A percentile compares a stretch with the other conserved stretches of the same genome.
These are phyloP conservation scores for Phytophthora brassicae DNA, from an alignment of 352 stramenopile genomes.

Conservation along the genomic window DNA sequence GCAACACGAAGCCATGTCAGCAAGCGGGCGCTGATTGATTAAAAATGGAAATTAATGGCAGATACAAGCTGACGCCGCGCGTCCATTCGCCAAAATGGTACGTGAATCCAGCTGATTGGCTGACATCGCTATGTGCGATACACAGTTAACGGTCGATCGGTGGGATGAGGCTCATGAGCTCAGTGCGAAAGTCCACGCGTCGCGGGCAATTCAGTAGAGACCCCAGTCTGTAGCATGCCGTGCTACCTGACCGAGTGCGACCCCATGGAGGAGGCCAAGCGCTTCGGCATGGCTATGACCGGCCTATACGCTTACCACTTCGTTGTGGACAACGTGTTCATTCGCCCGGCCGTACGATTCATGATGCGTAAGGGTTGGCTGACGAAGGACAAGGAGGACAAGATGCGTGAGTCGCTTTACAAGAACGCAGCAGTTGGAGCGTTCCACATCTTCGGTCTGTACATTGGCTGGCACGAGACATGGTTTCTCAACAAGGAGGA, in stretches of 20 bases:
- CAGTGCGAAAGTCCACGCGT: constrained; percentile 38
- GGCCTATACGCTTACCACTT: constrained; percentile 77
- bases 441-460: constrained; percentile 62
- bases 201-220: constrained; percentile 17
- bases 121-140: neutral
- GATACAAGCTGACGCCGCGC: neutral
- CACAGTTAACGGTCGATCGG: neutral
- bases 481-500: constrained; percentile 76
- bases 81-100: constrained; percentile 8
- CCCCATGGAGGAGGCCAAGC: constrained; percentile 49
- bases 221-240: constrained; percentile 43
- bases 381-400: constrained; percentile 66
- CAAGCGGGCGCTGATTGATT: neutral
- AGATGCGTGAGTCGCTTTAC: constrained; percentile 84
- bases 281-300: constrained; percentile 53
- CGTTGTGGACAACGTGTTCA: constrained; percentile 61
- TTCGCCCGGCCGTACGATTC: constrained; percentile 50
- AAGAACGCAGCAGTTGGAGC: constrained; percentile 76
- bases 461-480: constrained; percentile 59
- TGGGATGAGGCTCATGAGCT: constrained; percentile 14
- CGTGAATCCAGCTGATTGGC: constrained; percentile 8
- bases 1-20: constrained; percentile 5
- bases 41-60: too few relatives aligned
- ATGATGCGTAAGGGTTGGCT: constrained; percentile 47
- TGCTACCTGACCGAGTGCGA: constrained; percentile 74